Conservation (phyloP, 768 basidiomycete genomes). For the Russula griseocarnosa region DNA sequence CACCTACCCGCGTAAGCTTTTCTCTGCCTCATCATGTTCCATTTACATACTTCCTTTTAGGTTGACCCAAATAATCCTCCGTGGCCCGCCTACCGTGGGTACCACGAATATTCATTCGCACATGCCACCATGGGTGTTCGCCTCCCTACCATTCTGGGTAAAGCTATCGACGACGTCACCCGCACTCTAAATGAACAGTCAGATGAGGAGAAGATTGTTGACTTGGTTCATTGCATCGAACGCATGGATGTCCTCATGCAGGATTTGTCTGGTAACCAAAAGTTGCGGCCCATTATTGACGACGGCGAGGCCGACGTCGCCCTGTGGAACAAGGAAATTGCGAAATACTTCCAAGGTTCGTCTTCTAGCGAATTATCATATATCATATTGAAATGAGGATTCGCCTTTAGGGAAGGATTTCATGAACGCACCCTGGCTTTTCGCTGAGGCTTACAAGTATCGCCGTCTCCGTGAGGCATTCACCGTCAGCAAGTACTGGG, state of each 20-base stretch:
- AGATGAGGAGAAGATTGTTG: conserved; percentile 76
- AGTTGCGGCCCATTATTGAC: conserved; percentile 83
- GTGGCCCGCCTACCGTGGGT: conserved; percentile 76
- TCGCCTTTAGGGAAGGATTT: conserved; percentile 66
- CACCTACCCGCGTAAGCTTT: conserved; percentile 58
- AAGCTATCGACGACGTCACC: conserved; percentile 89
- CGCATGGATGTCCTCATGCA: conserved; percentile 88
- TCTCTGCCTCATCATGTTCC: conserved; percentile 9
- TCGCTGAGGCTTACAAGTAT: conserved; percentile 93
- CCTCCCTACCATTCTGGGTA: conserved; percentile 91
- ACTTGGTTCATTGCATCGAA: conserved; percentile 81
- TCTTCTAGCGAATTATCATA: conserved; percentile 4
- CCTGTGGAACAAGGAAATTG: conserved; percentile 96
- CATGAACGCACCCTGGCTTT: conserved; percentile 96
- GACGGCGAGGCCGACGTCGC: conserved; percentile 90
- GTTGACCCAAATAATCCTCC: conserved; percentile 83
- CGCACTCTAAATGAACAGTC: conserved; percentile 85
- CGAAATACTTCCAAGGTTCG: conserved; percentile 85
- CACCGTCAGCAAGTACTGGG: conserved; percentile 86
- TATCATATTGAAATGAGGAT: neutral
- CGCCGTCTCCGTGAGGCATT: conserved; percentile 91
- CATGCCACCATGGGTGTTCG: conserved; percentile 96
- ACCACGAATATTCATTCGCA: conserved; percentile 78
- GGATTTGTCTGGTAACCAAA: conserved; percentile 78
- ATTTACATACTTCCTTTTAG: conserved; percentile 34